Evolutionary conservation across 164 flowering plant genomes (phyloP), one percentile per base, ranked within the genome.

Genomic region (Cinnamomum micranthum): DNA sequence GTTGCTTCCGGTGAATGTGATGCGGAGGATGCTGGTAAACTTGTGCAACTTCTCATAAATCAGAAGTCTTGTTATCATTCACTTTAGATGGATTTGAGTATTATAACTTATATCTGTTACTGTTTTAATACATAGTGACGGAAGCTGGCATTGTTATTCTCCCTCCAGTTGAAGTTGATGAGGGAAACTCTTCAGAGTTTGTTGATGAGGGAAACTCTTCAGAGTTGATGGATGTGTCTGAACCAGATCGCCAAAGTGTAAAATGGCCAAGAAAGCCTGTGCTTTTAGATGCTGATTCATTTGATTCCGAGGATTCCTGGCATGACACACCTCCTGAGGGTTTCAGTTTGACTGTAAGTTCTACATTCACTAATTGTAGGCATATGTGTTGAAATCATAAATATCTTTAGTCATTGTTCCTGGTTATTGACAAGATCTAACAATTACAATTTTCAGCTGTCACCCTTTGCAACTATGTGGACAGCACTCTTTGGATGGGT

Each of bases 391-490:
- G 17, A 55, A 55, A 15, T 67, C 41, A 17, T 28, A 35, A 27
- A 31, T 55, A 4, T 69, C 9, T n/a, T 59, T 9, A 50, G 15
- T 55, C 31, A 28, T 4, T 25, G 17, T 50, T 14, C 65, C 35
- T 52, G 33, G 23, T 47, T 20, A 50, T 28, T 23, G 55, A 59
- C 13, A 15, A 22, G 4, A 7, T 65, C 74, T 68, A 27, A 55
- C 51, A 52, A 50, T n/a, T 73, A 71, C 71, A 52, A 51, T n/a
- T 72, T 73, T 71, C 74, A 92, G 97, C 75, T 95, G 59, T 93
- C 97, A 20, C 80, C 95, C 80, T 93, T 95, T 83, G 93, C 95
- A 63, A 86, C 89, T 64, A 93, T 93, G 93, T 93, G 90, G 89
- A 86, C 82, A 80, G 84, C 92, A 71, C 88, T 95, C 66, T 95